These are phyloP conservation scores for Backusella mclennaniae DNA, from an alignment of 192 early-diverging fungal species.

Conservation along the genomic window DNA sequence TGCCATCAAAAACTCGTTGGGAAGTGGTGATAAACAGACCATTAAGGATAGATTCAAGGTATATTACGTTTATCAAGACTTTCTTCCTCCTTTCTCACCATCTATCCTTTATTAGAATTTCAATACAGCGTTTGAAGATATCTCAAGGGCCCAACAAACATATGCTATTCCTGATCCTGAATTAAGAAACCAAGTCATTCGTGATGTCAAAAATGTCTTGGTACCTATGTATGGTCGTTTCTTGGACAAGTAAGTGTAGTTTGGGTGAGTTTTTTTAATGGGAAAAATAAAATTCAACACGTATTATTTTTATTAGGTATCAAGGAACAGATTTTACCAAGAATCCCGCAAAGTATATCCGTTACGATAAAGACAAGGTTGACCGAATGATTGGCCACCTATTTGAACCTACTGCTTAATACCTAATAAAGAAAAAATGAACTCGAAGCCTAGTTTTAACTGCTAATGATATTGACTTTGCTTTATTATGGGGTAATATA, in stretches of 20 bases:
- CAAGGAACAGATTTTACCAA: constrained; percentile 76
- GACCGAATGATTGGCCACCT: constrained; percentile 66
- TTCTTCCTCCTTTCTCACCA: too few species aligned
- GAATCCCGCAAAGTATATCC: constrained; percentile 80
- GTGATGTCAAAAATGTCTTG: constrained; percentile 68
- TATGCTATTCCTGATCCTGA: constrained; percentile 83
- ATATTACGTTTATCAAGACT: background rate
- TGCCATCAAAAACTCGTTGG: constrained; percentile 55
- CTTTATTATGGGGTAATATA: too few species aligned
- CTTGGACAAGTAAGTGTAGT: constrained; percentile 58
- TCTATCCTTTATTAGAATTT: constrained; percentile 57
- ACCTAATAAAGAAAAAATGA: background rate
- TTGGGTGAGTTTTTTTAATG: background rate
- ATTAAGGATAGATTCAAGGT: constrained; percentile 88
- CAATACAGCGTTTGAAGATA: constrained; percentile 80
- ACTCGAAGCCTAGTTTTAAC: background rate
- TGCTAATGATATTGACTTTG: too few species aligned
- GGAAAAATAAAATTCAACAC: too few species aligned
- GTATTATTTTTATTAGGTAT: constrained; percentile 31
- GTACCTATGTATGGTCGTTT: constrained; percentile 81
- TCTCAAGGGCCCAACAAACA: constrained; percentile 61
- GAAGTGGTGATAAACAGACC: constrained; percentile 63
- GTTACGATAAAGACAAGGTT: constrained; percentile 65
- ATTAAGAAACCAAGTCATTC: constrained; percentile 63
- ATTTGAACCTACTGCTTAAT: constrained; percentile 50